A percentile compares a stretch with the other conserved stretches of the same genome.
These are phyloP conservation scores for Kwoniella newhampshirensis DNA, from an alignment of 768 basidiomycete genomes.

Conservation along the genomic window DNA sequence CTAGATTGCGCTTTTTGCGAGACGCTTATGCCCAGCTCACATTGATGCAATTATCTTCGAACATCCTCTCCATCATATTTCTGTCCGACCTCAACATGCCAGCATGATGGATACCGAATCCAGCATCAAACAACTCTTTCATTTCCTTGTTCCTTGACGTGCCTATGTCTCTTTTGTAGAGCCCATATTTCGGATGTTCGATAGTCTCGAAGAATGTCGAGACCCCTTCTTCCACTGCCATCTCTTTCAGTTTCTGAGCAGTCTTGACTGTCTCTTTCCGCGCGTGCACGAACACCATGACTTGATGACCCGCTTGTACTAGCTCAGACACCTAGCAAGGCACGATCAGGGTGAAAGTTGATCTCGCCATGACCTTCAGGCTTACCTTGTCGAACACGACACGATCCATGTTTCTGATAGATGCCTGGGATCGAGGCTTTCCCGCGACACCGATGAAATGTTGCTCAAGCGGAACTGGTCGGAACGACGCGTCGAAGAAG, in stretches of 20 bases:
- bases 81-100: constrained; percentile 94
- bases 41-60: constrained; percentile 86
- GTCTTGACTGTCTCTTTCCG: constrained; percentile 97
- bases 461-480: constrained; percentile 93
- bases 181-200: constrained; percentile 73
- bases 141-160: constrained; percentile 91
- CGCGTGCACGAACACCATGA: constrained; percentile 99
- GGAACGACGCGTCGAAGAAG: constrained; percentile 96
- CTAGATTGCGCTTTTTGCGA: neutral
- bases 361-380: neutral
- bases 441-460: constrained; percentile 93
- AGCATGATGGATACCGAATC: constrained; percentile 97
- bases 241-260: constrained; percentile 75
- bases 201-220: constrained; percentile 75
- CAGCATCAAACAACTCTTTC: constrained; percentile 85
- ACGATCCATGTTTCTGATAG: constrained; percentile 80
- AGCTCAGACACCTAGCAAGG: constrained; percentile 67
- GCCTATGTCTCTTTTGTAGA: constrained; percentile 74
- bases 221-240: constrained; percentile 68
- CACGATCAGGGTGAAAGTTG: neutral
- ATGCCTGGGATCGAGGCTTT: constrained; percentile 70
- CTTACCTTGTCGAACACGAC: constrained; percentile 76
- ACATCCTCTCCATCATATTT: constrained; percentile 92
- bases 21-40: constrained; percentile 54
- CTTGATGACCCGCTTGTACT: constrained; percentile 89